Percentiles rank a stretch among this genome's conserved stretches.
Evolutionary conservation across 163 green algal species (phyloP).

Genomic region (Chloroidium sp.): DNA sequence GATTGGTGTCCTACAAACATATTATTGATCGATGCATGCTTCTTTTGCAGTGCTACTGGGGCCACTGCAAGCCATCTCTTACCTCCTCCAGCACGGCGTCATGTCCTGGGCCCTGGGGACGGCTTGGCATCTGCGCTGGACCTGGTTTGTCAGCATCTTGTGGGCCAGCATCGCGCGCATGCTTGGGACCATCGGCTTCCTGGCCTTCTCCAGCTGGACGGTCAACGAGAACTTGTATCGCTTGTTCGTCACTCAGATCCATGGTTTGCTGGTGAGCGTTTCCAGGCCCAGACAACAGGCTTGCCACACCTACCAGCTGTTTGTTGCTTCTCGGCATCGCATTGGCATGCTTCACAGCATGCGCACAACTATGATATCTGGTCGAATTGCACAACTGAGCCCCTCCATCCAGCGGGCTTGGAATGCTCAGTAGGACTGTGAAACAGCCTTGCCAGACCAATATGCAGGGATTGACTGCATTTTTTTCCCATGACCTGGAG

Average conservation of each 20-base stretch:
- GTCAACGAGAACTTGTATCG: constrained; percentile 74
- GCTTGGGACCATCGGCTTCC: constrained; percentile 37
- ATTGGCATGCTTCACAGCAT: no score
- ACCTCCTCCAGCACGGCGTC: constrained; percentile 66
- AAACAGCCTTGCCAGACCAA: no score
- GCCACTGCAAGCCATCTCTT: constrained; percentile 57
- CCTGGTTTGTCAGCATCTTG: constrained; percentile 40
- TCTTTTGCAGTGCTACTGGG: constrained; percentile 64
- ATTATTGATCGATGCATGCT: no score
- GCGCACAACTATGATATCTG: no score
- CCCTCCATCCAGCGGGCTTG: neutral
- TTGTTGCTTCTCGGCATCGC: no score
- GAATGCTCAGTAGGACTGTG: neutral
- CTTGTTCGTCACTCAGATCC: constrained; percentile 56
- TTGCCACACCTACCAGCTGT: no score
- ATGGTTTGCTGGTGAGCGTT: constrained; percentile 52
- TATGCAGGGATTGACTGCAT: neutral
- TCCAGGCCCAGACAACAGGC: no score
- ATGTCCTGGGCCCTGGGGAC: constrained; percentile 42
- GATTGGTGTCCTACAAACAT: no score
- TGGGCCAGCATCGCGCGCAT: constrained; percentile 34
- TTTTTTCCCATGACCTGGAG: neutral
- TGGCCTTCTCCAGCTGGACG: constrained; percentile 50
- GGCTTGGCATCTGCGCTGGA: constrained; percentile 32
- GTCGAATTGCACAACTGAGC: neutral